Evolutionary conservation across 2,329 filamentous ascomycete genomes (phyloP), one percentile per base, ranked within the genome.

Genomic region (Dactylellina sp.): DNA sequence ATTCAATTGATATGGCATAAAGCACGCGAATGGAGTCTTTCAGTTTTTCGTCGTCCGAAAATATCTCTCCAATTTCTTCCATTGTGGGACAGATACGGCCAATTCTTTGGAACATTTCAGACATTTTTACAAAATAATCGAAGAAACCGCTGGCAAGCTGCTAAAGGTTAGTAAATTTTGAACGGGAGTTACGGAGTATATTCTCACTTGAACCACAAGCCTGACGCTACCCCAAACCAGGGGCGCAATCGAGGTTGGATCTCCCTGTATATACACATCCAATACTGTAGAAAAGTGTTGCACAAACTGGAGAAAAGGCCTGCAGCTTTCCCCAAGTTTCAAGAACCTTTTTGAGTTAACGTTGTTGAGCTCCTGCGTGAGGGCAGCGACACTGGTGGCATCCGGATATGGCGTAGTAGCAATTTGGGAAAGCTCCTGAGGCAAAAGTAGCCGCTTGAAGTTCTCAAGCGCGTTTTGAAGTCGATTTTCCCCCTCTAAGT

Each of bases 191-290:
- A 35, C 35, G 12, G 18, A 12, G 12, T n/a, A 16, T 52, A 4
- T 7, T 18, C 24, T 71, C 71, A 81, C 80, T 55, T 80, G 77
- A 52, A 84, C 78, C 14, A 83, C 80, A n/a, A 84, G 71, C 65
- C 81, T 82, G 1, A 84, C 77, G 44, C 80, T 82, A 0, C 83
- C 83, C 83, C 82, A 84, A 18, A 84, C 79, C 1, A 83, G 76
- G 2, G 81, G 81, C 5, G 83, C 80, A 24, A 82, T 80, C 22
- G 52, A 56, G 40, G 52, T 39, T 56, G 52, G 11, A 56, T 56
- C 52, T 3, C 9, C 52, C n/a, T 56, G 52, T 56, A 56, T 20
- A 42, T 40, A 56, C 52, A 56, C 52, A 42, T 56, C 52, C 35
- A 56, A 40, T 42, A 28, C 52, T 14, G 52, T 28, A 56, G 52